These are phyloP conservation scores for Clathrospora elynae DNA, from an alignment of 2,329 filamentous ascomycete genomes.

Conservation along the genomic window DNA sequence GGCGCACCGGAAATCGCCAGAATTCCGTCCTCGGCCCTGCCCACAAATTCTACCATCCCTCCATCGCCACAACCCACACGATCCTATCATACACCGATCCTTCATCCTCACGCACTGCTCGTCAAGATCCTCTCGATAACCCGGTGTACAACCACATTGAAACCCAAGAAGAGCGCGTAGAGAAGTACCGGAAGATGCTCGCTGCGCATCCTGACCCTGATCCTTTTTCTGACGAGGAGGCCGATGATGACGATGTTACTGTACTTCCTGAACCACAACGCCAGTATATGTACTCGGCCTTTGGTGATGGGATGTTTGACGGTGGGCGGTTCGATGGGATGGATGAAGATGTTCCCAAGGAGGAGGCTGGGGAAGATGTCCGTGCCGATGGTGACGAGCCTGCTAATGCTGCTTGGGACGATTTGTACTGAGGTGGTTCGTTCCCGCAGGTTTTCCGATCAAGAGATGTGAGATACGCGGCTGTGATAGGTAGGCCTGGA, in stretches of 20 bases:
- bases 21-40: background rate
- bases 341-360: slow-evolving; percentile 9
- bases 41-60: background rate
- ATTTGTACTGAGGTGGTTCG: slow-evolving; percentile 1
- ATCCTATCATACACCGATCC: slow-evolving; percentile 14
- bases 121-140: slow-evolving; percentile 11
- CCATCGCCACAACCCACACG: slow-evolving; percentile 6
- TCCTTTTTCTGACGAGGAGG: background rate
- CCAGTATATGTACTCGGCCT: slow-evolving; percentile 16
- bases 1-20: no score
- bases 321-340: slow-evolving; percentile 8
- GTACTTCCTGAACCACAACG: slow-evolving; percentile 11
- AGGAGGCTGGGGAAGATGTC: slow-evolving; percentile 4
- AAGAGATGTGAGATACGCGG: no score
- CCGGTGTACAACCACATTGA: slow-evolving; percentile 8
- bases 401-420: slow-evolving; percentile 5
- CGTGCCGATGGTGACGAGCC: background rate
- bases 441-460: no score
- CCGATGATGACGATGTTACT: background rate
- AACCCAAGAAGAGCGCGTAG: slow-evolving; percentile 2
- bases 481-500: no score
- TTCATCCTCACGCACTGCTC: background rate
- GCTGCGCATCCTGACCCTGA: background rate
- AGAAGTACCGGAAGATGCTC: slow-evolving; percentile 10
- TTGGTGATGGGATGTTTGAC: slow-evolving; percentile 3